A percentile compares a stretch with the other conserved stretches of the same genome.
phyloP scores from a whole-genome alignment of 345 rosid species.

The Lepidium aucheri region DNA sequence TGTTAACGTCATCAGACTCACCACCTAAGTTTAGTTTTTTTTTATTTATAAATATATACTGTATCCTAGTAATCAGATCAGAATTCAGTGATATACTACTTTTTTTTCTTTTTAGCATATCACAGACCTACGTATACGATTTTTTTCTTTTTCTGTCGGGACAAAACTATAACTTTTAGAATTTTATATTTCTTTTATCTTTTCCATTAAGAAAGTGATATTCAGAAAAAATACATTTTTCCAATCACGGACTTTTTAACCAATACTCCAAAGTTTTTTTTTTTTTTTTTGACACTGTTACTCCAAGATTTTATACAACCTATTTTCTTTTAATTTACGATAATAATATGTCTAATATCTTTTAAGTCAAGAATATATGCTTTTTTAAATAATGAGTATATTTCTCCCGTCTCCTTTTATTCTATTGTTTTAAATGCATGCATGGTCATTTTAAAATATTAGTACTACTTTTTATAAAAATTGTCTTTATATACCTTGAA shows the following conservation, averaged over 20 bases:
- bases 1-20: background rate
- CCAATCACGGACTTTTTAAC: background rate
- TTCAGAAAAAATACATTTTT: background rate
- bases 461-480: no score
- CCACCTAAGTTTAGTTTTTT: background rate
- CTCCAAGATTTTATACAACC: background rate
- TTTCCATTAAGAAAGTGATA: background rate
- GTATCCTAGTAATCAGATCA: no score
- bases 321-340: background rate
- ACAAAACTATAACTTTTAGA: conserved; percentile 3
- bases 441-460: no score
- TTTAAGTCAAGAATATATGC: no score
- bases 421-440: no score
- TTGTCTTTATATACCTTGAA: no score
- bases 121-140: conserved; percentile 1
- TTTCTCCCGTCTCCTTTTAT: no score
- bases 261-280: background rate
- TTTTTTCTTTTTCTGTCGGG: conserved; percentile 10
- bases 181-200: background rate
- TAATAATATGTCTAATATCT: no score
- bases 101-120: background rate
- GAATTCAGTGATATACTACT: no score
- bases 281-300: no score
- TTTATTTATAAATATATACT: no score
- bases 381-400: no score